Evolutionary conservation across 2,329 filamentous ascomycete species (phyloP).

Genomic region (Trichoderma koningii): DNA sequence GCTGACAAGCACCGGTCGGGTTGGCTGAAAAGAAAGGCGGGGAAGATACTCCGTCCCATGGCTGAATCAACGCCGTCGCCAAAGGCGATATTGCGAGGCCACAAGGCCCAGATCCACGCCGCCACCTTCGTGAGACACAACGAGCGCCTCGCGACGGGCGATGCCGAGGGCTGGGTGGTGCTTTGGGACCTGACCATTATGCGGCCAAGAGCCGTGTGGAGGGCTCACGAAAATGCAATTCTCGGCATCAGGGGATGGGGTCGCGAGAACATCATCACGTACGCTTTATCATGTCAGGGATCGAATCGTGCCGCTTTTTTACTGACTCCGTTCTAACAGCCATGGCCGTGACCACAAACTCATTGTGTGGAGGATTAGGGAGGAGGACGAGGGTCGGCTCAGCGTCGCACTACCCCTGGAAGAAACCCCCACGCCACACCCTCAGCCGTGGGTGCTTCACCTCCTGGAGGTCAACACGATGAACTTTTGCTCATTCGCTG

Average conservation of each 20-base stretch:
- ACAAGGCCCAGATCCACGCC: constrained; percentile 76
- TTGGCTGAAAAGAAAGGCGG: constrained; percentile 17
- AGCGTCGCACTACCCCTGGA: constrained; percentile 74
- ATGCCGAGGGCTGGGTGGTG: constrained; percentile 86
- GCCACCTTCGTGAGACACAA: constrained; percentile 73
- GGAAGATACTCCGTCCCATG: constrained; percentile 32
- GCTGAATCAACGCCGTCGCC: constrained; percentile 42
- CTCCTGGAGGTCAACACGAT: constrained; percentile 85
- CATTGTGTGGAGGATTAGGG: constrained; percentile 75
- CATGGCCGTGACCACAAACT: constrained; percentile 90
- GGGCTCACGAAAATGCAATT: constrained; percentile 75
- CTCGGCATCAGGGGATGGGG: constrained; percentile 74
- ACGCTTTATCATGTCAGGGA: constrained; percentile 43
- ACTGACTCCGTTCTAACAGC: constrained; percentile 53
- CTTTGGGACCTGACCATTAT: constrained; percentile 84
- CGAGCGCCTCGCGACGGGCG: constrained; percentile 77
- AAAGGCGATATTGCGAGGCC: constrained; percentile 76
- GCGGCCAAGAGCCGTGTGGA: constrained; percentile 82
- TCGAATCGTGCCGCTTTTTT: not conserved
- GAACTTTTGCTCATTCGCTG: constrained; percentile 88
- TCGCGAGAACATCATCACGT: constrained; percentile 79
- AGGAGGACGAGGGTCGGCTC: constrained; percentile 62
- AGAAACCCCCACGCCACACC: constrained; percentile 48
- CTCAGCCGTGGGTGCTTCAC: constrained; percentile 82
- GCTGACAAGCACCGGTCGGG: not conserved